phyloP scores from a whole-genome alignment of 73 alveolate species.

The Tetrahymena thermophila region DNA sequence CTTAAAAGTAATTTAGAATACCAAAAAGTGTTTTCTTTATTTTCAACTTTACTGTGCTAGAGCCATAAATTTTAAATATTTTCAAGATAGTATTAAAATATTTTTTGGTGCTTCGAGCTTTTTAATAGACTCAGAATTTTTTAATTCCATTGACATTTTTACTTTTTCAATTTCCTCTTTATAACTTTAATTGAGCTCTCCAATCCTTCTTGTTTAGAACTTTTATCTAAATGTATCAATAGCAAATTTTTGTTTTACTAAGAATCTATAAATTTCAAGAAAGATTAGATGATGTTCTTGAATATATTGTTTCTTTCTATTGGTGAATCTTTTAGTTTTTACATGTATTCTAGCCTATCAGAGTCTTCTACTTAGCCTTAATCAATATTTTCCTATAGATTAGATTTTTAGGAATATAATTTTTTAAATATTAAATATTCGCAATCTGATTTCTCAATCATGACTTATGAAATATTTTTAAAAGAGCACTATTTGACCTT shows the following conservation, averaged over 20 bases:
- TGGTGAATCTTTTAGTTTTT: not conserved
- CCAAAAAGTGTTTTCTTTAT: not conserved
- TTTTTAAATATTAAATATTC: too few species aligned
- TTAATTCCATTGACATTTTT: not conserved
- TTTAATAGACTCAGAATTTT: not conserved
- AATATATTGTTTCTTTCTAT: not conserved
- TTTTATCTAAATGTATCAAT: not conserved
- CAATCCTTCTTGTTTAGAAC: not conserved
- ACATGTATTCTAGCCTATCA: not conserved
- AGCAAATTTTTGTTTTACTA: not conserved
- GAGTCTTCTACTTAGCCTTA: not conserved
- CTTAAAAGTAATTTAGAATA: not conserved
- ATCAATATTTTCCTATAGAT: too few species aligned
- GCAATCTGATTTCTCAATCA: not conserved
- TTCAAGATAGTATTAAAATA: not conserved
- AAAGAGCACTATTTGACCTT: not conserved
- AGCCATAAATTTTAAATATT: not conserved
- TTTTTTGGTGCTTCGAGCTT: not conserved
- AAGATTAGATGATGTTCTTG: not conserved
- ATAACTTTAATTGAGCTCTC: not conserved
- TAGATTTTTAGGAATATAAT: not conserved
- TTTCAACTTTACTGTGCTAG: not conserved
- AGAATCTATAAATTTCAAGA: not conserved
- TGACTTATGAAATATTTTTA: not conserved
- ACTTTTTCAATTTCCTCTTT: not conserved